These are phyloP conservation scores for Pythium dissimile DNA, from an alignment of 352 stramenopile species.

Conservation along the genomic window DNA sequence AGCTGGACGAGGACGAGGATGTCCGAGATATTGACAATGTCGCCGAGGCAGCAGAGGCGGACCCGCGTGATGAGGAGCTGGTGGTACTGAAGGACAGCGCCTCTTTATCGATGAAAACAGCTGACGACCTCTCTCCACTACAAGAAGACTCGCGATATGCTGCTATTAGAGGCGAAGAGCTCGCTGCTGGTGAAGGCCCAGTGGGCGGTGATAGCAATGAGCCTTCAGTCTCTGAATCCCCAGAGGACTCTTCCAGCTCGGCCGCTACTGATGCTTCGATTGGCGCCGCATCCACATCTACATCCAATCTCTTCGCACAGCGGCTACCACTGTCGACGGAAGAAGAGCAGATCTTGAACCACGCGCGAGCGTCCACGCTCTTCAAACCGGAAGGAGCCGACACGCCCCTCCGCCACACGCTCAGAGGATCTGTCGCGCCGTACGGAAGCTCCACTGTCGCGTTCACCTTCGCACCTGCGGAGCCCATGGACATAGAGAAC, in stretches of 20 bases:
- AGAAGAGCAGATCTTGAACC: constrained; percentile 32
- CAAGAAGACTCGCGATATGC: too few species aligned
- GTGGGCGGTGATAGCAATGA: too few species aligned
- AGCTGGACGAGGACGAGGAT: constrained; percentile 2
- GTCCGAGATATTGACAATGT: neutral
- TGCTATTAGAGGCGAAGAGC: too few species aligned
- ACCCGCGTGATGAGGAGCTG: neutral
- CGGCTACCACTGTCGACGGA: constrained; percentile 21
- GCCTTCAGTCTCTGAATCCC: too few species aligned
- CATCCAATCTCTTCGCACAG: neutral
- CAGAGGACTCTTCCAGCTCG: too few species aligned
- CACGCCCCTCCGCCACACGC: constrained; percentile 36
- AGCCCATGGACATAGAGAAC: constrained; percentile 32
- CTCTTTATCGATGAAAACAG: neutral
- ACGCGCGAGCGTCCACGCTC: constrained; percentile 24
- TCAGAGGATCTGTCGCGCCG: constrained; percentile 35
- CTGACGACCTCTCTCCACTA: too few species aligned
- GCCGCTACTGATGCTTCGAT: too few species aligned
- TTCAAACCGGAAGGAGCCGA: constrained; percentile 42
- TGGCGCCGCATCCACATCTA: neutral
- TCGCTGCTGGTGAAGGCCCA: too few species aligned
- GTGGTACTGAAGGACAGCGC: neutral
- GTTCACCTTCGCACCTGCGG: constrained; percentile 60
- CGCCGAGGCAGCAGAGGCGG: neutral
- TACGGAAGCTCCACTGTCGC: constrained; percentile 44